These are phyloP conservation scores for Taiozyma sp. DNA, from an alignment of 1,139 yeast species.

Conservation along the genomic window DNA sequence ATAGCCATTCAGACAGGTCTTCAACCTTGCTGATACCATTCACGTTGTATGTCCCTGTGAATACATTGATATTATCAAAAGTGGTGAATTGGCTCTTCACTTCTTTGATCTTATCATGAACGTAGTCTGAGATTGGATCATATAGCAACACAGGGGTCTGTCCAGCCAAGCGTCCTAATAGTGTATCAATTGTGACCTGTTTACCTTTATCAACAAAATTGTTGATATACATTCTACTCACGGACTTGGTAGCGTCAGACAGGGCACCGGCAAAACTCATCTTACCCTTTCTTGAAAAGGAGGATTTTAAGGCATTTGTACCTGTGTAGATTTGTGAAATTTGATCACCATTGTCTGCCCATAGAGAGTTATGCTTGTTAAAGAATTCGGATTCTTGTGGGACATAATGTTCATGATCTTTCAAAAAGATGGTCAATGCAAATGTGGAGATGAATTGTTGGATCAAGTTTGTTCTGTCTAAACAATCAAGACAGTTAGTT, in stretches of 20 bases:
- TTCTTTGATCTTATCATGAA: conserved; percentile 51
- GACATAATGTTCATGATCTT: conserved; percentile 38
- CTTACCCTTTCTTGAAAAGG: conserved; percentile 90
- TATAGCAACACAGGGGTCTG: conserved; percentile 68
- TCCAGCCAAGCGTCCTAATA: conserved; percentile 74
- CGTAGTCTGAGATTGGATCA: conserved; percentile 86
- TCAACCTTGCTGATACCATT: conserved; percentile 58
- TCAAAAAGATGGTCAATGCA: conserved; percentile 62
- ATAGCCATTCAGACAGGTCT: conserved; percentile 75
- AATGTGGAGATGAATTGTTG: conserved; percentile 77
- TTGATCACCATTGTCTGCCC: conserved; percentile 99
- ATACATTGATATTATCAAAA: conserved; percentile 52
- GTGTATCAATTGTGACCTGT: conserved; percentile 79
- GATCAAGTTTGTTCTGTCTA: conserved; percentile 88
- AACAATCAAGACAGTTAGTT: conserved; percentile 90
- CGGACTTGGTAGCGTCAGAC: conserved; percentile 94
- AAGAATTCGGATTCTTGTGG: conserved; percentile 44
- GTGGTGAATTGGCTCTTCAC: conserved; percentile 56
- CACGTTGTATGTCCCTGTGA: conserved; percentile 84
- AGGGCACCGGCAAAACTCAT: conserved; percentile 96
- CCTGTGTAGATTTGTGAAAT: conserved; percentile 96
- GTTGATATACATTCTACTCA: conserved; percentile 90
- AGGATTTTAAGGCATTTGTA: conserved; percentile 91
- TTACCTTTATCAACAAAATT: conserved; percentile 90
- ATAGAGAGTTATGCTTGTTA: conserved; percentile 67